Evolutionary conservation across 2,329 filamentous ascomycete species (phyloP), one percentile per base, ranked within the genome.

Genomic region (Tricladium varicosporioides): DNA sequence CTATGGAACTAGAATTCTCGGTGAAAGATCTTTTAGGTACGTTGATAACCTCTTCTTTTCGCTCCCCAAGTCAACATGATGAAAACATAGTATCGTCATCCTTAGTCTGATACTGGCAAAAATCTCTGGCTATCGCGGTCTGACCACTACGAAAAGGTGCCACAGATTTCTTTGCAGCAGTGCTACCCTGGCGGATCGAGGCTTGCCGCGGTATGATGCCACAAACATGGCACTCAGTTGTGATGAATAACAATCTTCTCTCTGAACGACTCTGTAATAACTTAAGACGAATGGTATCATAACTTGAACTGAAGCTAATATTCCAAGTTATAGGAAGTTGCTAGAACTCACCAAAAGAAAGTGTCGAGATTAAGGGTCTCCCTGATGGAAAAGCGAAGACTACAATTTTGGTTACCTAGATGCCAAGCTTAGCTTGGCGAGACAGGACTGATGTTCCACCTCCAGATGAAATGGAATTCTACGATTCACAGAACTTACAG

Each of bases 71-170:
- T 47, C 66, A 69, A 69, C 69, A 88, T 93, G 91, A 95, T 93
- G 91, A 94, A 85, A 92, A 79, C 73, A 58, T 76, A 76, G 81
- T 92, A 92, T 92, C 88, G 90, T 95, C 91, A 95, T 96, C 91
- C 91, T 95, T 95, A 95, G 90, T 80, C 91, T 82, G 86, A 95
- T 74, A 76, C 75, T 71, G 71, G 72, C 69, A 66, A 54, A 62
- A 32, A 61, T 60, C 56, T 56, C 32, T 65, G 58, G 54, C 56
- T 63, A 65, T 68, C 62, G 65, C 64, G 67, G 67, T 63, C 67
- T 63, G 65, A 27, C 22, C 22, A 27, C 67, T 68, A 60, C 48
- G 59, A 51, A 49, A 51, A 60, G 36, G n/a, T 40, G 36, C 36
- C 36, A 40, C 36, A 40, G 36, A 40, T 53, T 40, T 40, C 36